Percentiles rank a stretch among this genome's conserved stretches.
Conservation (phyloP, 495 filamentous ascomycete species). For the Penicillium manginii region DNA sequence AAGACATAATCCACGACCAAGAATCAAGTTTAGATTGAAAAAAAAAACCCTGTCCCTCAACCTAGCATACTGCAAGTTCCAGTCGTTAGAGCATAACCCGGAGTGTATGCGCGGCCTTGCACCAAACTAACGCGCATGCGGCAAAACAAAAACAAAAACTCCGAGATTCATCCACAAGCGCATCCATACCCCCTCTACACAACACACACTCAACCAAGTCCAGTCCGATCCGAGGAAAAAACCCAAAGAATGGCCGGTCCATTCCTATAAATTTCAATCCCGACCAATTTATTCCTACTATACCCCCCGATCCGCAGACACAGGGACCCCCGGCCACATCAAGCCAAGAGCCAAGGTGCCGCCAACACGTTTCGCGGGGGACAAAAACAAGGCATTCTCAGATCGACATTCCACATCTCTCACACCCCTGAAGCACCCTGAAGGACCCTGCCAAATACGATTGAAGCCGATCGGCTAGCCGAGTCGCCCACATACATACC, state of each 20-base stretch:
- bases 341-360: slow-evolving; percentile 1
- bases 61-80: background rate
- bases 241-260: background rate
- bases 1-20: background rate
- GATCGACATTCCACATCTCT: slow-evolving; percentile 1
- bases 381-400: background rate
- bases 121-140: slow-evolving; percentile 19
- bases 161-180: slow-evolving; percentile 13
- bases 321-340: background rate
- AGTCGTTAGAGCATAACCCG: background rate
- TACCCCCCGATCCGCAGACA: background rate
- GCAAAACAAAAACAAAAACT: slow-evolving; percentile 33
- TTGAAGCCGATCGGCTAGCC: background rate
- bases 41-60: too few relatives aligned
- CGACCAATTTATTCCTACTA: background rate
- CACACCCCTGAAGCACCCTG: background rate
- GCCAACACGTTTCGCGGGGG: slow-evolving; percentile 5
- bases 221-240: background rate
- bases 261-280: background rate
- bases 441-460: too few relatives aligned
- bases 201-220: background rate
- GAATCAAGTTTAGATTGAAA: too few relatives aligned
- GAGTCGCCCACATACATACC: slow-evolving; percentile 2
- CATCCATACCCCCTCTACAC: background rate
- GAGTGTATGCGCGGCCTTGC: background rate